Evolutionary conservation across 2,329 filamentous ascomycete species (phyloP).

Genomic region (Chaetomiaceae sp.): DNA sequence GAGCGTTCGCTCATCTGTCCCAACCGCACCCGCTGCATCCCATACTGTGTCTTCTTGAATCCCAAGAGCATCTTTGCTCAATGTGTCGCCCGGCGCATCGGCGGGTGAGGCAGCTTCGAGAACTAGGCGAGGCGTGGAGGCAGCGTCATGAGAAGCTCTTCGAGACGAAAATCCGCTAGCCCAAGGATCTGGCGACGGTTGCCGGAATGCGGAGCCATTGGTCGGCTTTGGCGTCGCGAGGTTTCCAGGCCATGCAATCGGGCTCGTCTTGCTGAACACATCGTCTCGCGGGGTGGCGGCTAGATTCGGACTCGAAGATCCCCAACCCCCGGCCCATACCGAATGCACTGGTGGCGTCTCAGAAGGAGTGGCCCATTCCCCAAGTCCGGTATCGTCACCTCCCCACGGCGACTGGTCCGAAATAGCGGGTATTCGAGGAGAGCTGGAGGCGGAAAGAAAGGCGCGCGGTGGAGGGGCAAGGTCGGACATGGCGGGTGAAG

Average conservation of each 20-base stretch:
- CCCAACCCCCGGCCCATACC: conserved; percentile 25
- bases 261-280: conserved; percentile 34
- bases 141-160: conserved; percentile 23
- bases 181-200: conserved; percentile 43
- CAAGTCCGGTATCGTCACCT: conserved; percentile 37
- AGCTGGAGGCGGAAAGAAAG: conserved; percentile 36
- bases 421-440: conserved; percentile 28
- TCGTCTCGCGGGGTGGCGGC: conserved; percentile 27
- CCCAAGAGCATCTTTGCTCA: not conserved
- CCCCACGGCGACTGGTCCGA: conserved; percentile 39
- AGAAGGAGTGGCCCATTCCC: conserved; percentile 35
- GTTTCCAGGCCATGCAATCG: conserved; percentile 39
- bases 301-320: conserved; percentile 21
- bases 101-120: conserved; percentile 17
- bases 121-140: conserved; percentile 23
- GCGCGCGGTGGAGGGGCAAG: conserved; percentile 42
- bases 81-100: not conserved
- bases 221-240: conserved; percentile 33
- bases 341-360: conserved; percentile 27
- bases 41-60: not conserved
- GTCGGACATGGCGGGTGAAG: conserved; percentile 33
- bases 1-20: not conserved
- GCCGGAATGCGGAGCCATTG: conserved; percentile 27
- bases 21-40: not conserved
- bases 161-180: conserved; percentile 33